Evolutionary conservation across 208 protist genomes (phyloP), one percentile per base, ranked within the genome.

Genomic region (Kentomonas sorsogonicus): DNA sequence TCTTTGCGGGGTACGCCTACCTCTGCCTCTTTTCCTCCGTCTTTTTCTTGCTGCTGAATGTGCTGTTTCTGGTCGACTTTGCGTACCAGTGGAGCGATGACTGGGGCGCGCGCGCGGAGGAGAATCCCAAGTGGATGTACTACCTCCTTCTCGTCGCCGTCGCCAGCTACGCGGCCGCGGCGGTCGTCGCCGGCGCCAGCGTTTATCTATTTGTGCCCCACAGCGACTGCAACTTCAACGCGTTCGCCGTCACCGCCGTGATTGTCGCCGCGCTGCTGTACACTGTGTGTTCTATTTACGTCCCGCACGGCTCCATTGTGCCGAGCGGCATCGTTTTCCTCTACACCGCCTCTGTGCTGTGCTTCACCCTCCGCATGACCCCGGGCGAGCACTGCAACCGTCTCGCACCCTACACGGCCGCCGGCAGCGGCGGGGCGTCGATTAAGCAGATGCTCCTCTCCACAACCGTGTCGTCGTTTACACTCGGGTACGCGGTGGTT

Each of bases 11-110:
- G 2, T 96, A 94, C 69, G 88, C 83, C 25, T 91, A 91, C 46
- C 34, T 89, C 2, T 93, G 84, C 63, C 60, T 96, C n/a, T 69
- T 93, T 61, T 63, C 69, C 20, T 89, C 83, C 16, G 87, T 69
- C 18, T 13, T 94, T 11, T 96, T 94, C 58, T 64, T 96, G 0
- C 34, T 96, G 34, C 74, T 95, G 59, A 93, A 94, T 59, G 74
- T 97, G n/a, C 47, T 98, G 18, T 83, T 97, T 31, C 71, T 98
- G 6, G 88, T 98, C 23, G 95, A 98, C 50, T 98, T 97, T 60
- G 83, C 85, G 30, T 97, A 97, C 69, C 63, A 82, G 34, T 96
- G 94, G 79, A 96, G 83, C 63, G 93, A 97, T 38, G 77, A 84
- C 6, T 97, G 91, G 91, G 77, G 86, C n/a, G 54, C 73, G 29